phyloP scores from a whole-genome alignment of 768 basidiomycete genomes.

The Phylloporus sp. region DNA sequence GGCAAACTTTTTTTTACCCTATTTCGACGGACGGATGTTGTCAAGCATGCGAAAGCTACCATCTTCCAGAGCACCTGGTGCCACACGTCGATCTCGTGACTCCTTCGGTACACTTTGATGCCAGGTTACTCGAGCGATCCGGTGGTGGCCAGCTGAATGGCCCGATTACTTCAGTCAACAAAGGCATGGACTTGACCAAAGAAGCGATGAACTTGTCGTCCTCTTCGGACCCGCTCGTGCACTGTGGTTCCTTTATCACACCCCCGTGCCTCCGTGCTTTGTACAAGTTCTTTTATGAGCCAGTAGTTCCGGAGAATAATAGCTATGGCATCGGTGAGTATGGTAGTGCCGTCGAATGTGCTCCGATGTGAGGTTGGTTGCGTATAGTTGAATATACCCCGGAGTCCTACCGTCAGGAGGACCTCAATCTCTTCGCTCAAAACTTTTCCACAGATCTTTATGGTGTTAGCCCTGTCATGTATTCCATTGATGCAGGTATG shows the following conservation, averaged over 20 bases:
- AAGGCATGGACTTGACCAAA: too few species aligned
- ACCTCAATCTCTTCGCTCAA: conserved; percentile 42
- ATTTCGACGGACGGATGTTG: not conserved
- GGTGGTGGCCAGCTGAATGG: not conserved
- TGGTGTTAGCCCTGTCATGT: conserved; percentile 20
- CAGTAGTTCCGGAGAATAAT: conserved; percentile 39
- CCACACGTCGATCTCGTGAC: conserved; percentile 41
- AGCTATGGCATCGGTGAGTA: conserved; percentile 47
- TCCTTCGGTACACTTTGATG: conserved; percentile 41
- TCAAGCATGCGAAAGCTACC: conserved; percentile 38
- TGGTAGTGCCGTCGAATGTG: not conserved
- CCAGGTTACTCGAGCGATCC: conserved; percentile 22
- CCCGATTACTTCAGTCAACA: too few species aligned
- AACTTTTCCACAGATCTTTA: conserved; percentile 32
- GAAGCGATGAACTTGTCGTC: conserved; percentile 14
- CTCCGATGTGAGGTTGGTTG: conserved; percentile 20
- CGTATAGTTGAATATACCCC: conserved; percentile 48
- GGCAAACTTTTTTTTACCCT: not conserved
- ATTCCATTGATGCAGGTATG: conserved; percentile 42
- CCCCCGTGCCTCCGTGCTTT: conserved; percentile 54
- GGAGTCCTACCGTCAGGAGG: conserved; percentile 40
- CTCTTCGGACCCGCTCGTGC: conserved; percentile 8
- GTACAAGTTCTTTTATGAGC: conserved; percentile 51
- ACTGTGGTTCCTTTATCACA: conserved; percentile 43
- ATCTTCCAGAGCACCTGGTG: conserved; percentile 35